These are phyloP conservation scores for Neurospora africana DNA, from an alignment of 495 filamentous ascomycete genomes.

Conservation along the genomic window DNA sequence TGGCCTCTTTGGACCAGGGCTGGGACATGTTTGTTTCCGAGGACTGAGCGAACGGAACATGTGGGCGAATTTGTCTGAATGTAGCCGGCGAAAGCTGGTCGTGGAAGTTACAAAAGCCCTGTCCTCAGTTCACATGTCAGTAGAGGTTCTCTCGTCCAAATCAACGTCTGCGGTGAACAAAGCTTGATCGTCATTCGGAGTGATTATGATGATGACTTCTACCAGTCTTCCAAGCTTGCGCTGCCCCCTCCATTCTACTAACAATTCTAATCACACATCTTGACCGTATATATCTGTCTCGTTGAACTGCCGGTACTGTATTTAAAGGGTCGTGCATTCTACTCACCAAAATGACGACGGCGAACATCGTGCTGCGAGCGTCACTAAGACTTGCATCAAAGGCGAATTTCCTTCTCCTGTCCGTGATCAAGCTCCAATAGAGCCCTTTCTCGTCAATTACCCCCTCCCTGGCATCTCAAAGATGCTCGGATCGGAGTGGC, in stretches of 20 bases:
- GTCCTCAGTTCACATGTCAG: background rate
- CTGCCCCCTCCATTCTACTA: background rate
- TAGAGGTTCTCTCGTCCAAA: background rate
- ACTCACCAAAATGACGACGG: background rate
- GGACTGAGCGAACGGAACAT: background rate
- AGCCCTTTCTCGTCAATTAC: too few relatives aligned
- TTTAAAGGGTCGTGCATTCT: background rate
- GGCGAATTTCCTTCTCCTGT: too few relatives aligned
- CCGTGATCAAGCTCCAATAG: too few relatives aligned
- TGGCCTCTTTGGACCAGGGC: background rate
- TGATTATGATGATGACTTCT: background rate
- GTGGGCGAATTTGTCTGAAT: background rate
- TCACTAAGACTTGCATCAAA: too few relatives aligned
- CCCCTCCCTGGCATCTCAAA: background rate
- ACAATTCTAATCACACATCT: too few relatives aligned
- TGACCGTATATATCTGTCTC: background rate
- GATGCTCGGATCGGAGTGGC: background rate
- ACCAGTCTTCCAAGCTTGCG: background rate
- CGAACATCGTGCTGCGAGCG: too few relatives aligned
- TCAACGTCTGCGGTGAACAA: background rate
- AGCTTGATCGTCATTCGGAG: background rate
- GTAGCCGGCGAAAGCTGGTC: background rate
- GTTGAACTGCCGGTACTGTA: too few relatives aligned
- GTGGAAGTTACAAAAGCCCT: background rate
- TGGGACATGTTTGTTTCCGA: background rate